Base-by-base conservation (phyloP, 768 basidiomycete species). In the Termitomyces eurrhizus region DNA sequence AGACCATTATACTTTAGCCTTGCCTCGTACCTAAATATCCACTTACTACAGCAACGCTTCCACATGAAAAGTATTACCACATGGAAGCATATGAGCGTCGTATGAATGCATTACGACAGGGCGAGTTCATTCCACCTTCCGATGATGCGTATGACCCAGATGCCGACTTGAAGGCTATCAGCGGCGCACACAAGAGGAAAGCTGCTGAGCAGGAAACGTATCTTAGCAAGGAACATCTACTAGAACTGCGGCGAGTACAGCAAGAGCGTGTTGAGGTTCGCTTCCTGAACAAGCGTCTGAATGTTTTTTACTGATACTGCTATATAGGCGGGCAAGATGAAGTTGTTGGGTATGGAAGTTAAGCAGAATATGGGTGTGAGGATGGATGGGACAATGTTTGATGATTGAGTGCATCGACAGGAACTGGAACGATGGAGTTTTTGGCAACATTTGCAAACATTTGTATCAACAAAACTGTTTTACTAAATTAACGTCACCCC, bases 21-120 rank as follows among this genome's bases (percentile, higher is more conserved):
- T 13, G n/a, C 35, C 21, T 58, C 26, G 18, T 58, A 11, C 32
- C 4, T 12, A 39, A 37, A 54, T 50, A 51, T 42, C 42, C 29
- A n/a, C 46, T 42, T 51, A 37, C 9, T 56, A 21, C 59, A 94
- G 94, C 93, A 14, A 97, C 95, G 3, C 80, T 97, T 3, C 92
- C 95, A 11, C 90, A 96, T 67, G 93, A 95, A 71, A 97, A 97
- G 71, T 97, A 95, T 73, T 96, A 96, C 72, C 84, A 95, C 68
- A 93, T 95, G 83, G 86, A 85, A 57, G 81, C 84, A 6, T 94
- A 93, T 70, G 92, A 95, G 62, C 78, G 78, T 24, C 87, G 92
- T 51, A 96, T 96, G 95, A 73, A 83, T 41, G 86, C 92, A 24
- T 75, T 96, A 52, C 86, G 93, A 49, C 80, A 86, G n/a, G 95